A percentile compares a stretch with the other conserved stretches of the same genome.
These are phyloP conservation scores for Aegilops sharonensis DNA, from an alignment of 176 grass and related monocot species.

Conservation along the genomic window DNA sequence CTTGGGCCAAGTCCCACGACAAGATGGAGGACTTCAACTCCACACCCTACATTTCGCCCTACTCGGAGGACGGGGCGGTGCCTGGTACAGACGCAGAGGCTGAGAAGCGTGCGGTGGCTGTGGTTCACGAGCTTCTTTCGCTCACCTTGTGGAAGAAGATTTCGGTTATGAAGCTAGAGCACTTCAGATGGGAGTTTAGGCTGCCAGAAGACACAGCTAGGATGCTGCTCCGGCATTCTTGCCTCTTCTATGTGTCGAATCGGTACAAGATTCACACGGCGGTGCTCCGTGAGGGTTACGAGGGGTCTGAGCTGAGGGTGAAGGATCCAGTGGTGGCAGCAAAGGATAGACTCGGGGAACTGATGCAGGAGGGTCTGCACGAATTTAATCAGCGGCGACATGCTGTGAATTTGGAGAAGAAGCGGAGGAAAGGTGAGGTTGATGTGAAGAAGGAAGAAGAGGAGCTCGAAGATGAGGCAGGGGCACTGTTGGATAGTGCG, in stretches of 20 bases:
- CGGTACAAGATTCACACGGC: constrained; percentile 82
- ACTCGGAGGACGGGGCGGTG: constrained; percentile 36
- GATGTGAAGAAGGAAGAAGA: constrained; percentile 54
- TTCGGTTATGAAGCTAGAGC: constrained; percentile 83
- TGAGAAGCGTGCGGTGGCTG: constrained; percentile 61
- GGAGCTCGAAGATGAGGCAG: constrained; percentile 27
- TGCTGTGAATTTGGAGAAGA: constrained; percentile 71
- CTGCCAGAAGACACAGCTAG: constrained; percentile 53
- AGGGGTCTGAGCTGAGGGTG: constrained; percentile 60
- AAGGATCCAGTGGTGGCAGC: constrained; percentile 72
- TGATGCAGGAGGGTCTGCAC: constrained; percentile 92
- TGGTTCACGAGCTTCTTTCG: constrained; percentile 82
- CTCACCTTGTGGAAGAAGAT: constrained; percentile 80
- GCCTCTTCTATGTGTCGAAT: constrained; percentile 89
- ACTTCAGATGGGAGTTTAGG: constrained; percentile 79
- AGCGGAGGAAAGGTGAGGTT: constrained; percentile 70
- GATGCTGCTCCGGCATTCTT: constrained; percentile 63
- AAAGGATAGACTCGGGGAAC: constrained; percentile 75
- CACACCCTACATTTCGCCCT: constrained; percentile 80
- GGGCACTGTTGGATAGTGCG: constrained; percentile 26
- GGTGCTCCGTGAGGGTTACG: constrained; percentile 70
- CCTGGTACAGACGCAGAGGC: constrained; percentile 5
- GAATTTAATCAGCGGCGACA: constrained; percentile 63
- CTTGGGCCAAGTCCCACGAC: constrained; percentile 58
- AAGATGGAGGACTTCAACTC: constrained; percentile 79